Conservation (phyloP, 2,329 filamentous ascomycete species). For the Sporothrix globosa region DNA sequence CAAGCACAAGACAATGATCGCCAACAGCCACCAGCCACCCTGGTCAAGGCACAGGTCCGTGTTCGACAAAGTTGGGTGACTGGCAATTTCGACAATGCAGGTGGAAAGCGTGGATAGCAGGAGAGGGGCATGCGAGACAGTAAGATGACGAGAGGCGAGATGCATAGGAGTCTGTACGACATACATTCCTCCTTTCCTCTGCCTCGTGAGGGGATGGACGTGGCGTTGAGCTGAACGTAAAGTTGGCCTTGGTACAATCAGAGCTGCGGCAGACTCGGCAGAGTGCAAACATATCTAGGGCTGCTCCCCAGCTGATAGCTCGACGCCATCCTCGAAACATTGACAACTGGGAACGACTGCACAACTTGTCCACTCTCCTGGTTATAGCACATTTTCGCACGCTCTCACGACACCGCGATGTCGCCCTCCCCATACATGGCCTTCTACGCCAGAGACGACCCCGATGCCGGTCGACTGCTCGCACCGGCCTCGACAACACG, state of each 20-base stretch:
- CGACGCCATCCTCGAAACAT: too few relatives aligned
- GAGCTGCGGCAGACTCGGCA: too few relatives aligned
- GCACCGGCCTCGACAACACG: constrained; percentile 36
- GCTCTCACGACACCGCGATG: too few relatives aligned
- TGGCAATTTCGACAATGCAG: constrained; percentile 13
- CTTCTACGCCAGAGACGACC: constrained; percentile 3
- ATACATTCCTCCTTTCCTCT: neutral
- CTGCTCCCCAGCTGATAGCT: too few relatives aligned
- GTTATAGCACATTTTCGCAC: too few relatives aligned
- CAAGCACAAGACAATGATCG: too few relatives aligned
- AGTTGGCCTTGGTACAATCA: too few relatives aligned
- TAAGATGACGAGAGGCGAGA: constrained; percentile 14
- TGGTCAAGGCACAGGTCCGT: neutral
- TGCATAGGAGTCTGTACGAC: neutral
- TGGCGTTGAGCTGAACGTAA: too few relatives aligned
- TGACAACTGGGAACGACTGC: too few relatives aligned
- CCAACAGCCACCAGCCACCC: neutral
- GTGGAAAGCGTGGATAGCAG: neutral
- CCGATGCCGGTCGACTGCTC: constrained; percentile 38
- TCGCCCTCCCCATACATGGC: neutral
- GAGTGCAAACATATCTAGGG: too few relatives aligned
- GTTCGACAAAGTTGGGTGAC: neutral
- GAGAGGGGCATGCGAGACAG: neutral
- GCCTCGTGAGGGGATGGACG: too few relatives aligned
- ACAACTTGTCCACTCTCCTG: too few relatives aligned